Conservation (phyloP, 2,329 filamentous ascomycete genomes). For the Penicillium sp. region DNA sequence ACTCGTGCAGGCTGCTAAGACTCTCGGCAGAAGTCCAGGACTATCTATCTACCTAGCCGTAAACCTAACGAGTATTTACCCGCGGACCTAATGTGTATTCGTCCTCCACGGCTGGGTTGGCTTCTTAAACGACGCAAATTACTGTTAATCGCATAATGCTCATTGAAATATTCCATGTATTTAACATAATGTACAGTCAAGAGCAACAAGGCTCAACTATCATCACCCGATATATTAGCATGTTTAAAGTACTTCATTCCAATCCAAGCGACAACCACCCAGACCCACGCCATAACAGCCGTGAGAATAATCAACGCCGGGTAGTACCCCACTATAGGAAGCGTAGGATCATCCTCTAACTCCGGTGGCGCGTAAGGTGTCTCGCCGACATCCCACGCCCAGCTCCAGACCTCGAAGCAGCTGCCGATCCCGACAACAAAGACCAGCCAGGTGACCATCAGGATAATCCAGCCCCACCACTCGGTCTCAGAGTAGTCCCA, state of each 20-base stretch:
- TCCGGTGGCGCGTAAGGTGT: conserved; percentile 94
- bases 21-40: not conserved
- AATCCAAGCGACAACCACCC: conserved; percentile 96
- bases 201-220: conserved; percentile 33
- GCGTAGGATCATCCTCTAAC: conserved; percentile 87
- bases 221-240: conserved; percentile 77
- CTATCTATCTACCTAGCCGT: too few species aligned
- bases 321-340: conserved; percentile 97
- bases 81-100: not conserved
- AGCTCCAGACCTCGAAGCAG: conserved; percentile 92
- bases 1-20: too few species aligned
- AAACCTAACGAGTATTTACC: not conserved
- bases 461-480: conserved; percentile 96
- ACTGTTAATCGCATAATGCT: not conserved
- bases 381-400: conserved; percentile 98
- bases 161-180: not conserved
- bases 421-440: conserved; percentile 97
- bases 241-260: conserved; percentile 99
- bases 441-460: conserved; percentile 88
- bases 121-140: not conserved
- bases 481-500: conserved; percentile 95
- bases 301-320: conserved; percentile 90
- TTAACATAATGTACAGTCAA: conserved; percentile 1
- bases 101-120: not conserved
- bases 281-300: conserved; percentile 96